Evolutionary conservation across 2,329 filamentous ascomycete genomes (phyloP), one percentile per base, ranked within the genome.

Genomic region (Colletotrichum sp.): DNA sequence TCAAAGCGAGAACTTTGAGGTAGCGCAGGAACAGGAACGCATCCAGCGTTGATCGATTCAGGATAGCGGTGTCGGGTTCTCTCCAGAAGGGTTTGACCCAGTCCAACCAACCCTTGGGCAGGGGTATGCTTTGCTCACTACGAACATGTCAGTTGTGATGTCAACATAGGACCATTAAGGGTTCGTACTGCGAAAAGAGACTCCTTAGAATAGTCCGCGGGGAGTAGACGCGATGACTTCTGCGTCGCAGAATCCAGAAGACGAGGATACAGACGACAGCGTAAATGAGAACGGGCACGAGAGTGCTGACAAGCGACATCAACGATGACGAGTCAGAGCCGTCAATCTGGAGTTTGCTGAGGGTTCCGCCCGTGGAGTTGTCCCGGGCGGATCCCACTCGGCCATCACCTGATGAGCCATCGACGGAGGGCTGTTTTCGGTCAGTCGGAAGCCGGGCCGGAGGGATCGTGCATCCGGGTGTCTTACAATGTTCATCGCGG

Each of bases 41-140:
- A 83, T 99, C 96, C 77, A 99, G 91, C 1, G 96, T 98, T 83
- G 96, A 95, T 86, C 98, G 95, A 81, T 97, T 95, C 26, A 99
- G 91, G 30, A 96, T 92, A 81, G 95, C 95, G 55, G 93, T 92
- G 83, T 99, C 96, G 5, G 90, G 90, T 59, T 91, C 90, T 79
- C 90, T 90, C 86, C 91, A 93, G 85, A 95, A 94, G 14, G 90
- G 87, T 12, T 85, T 85, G 74, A 95, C 84, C 94, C 94, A 96
- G 79, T 93, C 91, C 80, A 94, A 86, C 61, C 92, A 83, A 70
- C 93, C 93, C 30, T 83, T 87, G 4, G 93, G 91, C 0, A 93
- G 87, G 3, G 64, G 70, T 24, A 43, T 18, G 52, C 72, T 73
- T 34, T 69, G 75, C n/a, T 78, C 75, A 30, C 77, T 78, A 28